phyloP scores from a whole-genome alignment of 495 filamentous ascomycete species.

The Letharia lupina region DNA sequence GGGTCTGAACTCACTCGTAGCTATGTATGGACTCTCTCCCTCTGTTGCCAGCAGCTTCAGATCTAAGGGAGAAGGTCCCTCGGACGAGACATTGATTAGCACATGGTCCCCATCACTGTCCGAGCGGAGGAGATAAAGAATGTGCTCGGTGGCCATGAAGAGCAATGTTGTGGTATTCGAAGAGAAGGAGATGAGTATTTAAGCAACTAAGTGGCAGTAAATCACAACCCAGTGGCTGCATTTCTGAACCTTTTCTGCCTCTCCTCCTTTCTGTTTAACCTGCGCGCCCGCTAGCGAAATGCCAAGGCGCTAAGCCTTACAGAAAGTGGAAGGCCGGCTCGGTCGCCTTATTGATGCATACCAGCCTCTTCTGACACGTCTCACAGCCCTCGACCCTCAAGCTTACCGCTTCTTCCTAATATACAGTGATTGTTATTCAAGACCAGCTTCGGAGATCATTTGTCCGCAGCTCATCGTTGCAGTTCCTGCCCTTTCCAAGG shows the following conservation, averaged over 20 bases:
- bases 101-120: slow-evolving; percentile 46
- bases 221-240: background rate
- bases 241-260: background rate
- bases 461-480: slow-evolving; percentile 16
- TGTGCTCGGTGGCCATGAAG: slow-evolving; percentile 26
- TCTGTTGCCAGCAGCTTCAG: slow-evolving; percentile 63
- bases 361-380: slow-evolving; percentile 11
- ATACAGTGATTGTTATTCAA: background rate
- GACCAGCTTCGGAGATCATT: background rate
- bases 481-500: slow-evolving; percentile 8
- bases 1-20: slow-evolving; percentile 40
- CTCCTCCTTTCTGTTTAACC: background rate
- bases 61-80: slow-evolving; percentile 44
- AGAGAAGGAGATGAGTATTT: background rate
- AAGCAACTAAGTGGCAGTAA: background rate
- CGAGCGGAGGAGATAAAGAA: slow-evolving; percentile 48
- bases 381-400: slow-evolving; percentile 7
- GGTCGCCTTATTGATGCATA: background rate
- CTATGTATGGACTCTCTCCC: slow-evolving; percentile 50
- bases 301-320: slow-evolving; percentile 1
- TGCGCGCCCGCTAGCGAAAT: background rate
- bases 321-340: slow-evolving; percentile 1
- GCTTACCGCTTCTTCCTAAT: slow-evolving; percentile 15
- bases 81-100: slow-evolving; percentile 47
- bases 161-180: slow-evolving; percentile 13